Evolutionary conservation across 441 rosid species (phyloP).

Genomic region (Breynia disticha): DNA sequence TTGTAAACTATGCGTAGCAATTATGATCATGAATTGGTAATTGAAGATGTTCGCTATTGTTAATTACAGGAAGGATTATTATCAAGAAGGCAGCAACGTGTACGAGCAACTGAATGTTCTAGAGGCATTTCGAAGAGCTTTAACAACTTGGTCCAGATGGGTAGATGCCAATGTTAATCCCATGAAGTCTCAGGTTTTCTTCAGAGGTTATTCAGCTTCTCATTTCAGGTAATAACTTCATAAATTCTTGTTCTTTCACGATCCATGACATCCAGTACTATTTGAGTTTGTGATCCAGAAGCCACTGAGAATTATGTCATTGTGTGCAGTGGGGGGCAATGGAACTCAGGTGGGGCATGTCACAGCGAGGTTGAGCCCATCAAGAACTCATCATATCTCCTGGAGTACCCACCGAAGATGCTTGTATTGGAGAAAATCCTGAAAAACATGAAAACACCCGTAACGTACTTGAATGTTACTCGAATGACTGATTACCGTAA

Average conservation of each 20-base stretch:
- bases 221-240: constrained; percentile 63
- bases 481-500: constrained; percentile 74
- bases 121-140: constrained; percentile 79
- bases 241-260: background rate
- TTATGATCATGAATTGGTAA: background rate
- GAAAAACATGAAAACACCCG: constrained; percentile 64
- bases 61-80: constrained; percentile 68
- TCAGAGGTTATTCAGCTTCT: constrained; percentile 80
- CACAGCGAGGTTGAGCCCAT: constrained; percentile 73
- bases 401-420: constrained; percentile 67
- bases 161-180: constrained; percentile 67
- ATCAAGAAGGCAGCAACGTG: constrained; percentile 84
- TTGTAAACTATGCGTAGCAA: background rate
- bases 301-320: no score
- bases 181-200: constrained; percentile 52
- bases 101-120: constrained; percentile 62
- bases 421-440: constrained; percentile 55
- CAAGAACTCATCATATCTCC: constrained; percentile 54
- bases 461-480: constrained; percentile 71
- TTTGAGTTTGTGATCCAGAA: no score
- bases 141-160: constrained; percentile 92
- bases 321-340: constrained; percentile 73
- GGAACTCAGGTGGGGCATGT: constrained; percentile 95
- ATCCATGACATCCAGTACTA: no score
- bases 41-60: background rate